Evolutionary conservation across 768 basidiomycete species (phyloP), one percentile per base, ranked within the genome.

Genomic region (Lactarius sanguifluus): DNA sequence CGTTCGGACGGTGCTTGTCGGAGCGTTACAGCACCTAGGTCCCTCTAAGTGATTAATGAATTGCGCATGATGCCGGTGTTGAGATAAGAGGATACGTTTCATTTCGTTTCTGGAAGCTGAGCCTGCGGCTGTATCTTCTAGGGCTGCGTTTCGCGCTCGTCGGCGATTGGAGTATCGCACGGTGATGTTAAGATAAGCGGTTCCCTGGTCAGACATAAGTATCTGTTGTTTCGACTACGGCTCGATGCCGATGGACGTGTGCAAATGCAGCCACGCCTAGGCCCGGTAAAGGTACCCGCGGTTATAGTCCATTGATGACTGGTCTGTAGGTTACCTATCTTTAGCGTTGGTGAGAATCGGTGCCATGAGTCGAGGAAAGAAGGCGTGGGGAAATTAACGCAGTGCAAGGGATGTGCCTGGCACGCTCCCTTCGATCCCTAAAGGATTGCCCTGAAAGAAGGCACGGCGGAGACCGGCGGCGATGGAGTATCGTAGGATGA

Each of bases 51-150:
- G 41, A 58, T 58, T 50, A 66, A 62, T 60, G 52, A 60, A 59
- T 41, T 52, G 47, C 56, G 40, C n/a, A 47, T 32, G 60, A 20
- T 34, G 36, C 36, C 45, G 34, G 28, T 40, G 41, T 50, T 50
- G 56, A 50, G 65, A 66, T 66, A 62, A 34, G 56, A 16, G 28
- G 20, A 12, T 61, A 58, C 56, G 45, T 62, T 66, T 32, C 45
- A 15, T 61, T 34, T 61, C 40, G 15, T 43, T 56, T 61, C 43
- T 28, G 36, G 55, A 65, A 65, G 25, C 4, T 34, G 25, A 3
- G 34, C 45, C 32, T 30, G 25, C 36, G n/a, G n/a, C 6, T 62
- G 45, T 32, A 23, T 50, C 18, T 43, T 30, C 28, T 50, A 43
- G 32, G 28, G 45, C 52, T 32, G 18, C 16, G 16, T 47, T 40